A percentile compares a stretch with the other conserved stretches of the same genome.
phyloP scores from a whole-genome alignment of 2,329 filamentous ascomycete genomes.

The Verticillium tricorpus region DNA sequence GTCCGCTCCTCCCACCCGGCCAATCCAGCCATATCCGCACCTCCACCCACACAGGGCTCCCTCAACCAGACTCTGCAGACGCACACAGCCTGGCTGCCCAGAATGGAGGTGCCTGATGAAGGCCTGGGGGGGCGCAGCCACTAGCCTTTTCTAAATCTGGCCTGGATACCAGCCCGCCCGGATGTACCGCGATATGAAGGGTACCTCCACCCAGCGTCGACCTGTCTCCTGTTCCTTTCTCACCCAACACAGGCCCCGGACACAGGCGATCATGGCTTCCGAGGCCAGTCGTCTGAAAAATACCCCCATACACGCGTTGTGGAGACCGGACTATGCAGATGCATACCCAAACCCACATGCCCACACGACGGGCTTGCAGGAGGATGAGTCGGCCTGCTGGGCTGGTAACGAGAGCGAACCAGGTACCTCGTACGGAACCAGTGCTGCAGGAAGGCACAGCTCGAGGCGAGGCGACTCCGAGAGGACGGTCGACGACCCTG shows the following conservation, averaged over 20 bases:
- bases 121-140: conserved; percentile 9
- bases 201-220: conserved; percentile 6
- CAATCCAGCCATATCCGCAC: not conserved
- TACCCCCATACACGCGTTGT: not conserved
- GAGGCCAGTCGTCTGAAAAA: not conserved
- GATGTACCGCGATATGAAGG: conserved; percentile 10
- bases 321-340: conserved; percentile 5
- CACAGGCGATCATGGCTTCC: not conserved
- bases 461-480: not conserved
- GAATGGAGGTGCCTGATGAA: not conserved
- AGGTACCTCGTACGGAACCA: too few species aligned
- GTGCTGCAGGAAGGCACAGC: not conserved
- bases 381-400: too few species aligned
- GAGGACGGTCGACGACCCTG: not conserved
- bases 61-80: not conserved
- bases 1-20: not conserved
- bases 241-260: not conserved
- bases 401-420: too few species aligned
- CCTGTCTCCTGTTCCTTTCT: conserved; percentile 3
- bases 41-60: not conserved
- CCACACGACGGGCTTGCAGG: not conserved
- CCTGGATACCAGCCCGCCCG: conserved; percentile 1
- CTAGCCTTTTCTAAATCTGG: conserved; percentile 31
- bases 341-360: not conserved
- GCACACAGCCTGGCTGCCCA: not conserved